phyloP scores from a whole-genome alignment of 164 flowering plant genomes.

The Sedum album region DNA sequence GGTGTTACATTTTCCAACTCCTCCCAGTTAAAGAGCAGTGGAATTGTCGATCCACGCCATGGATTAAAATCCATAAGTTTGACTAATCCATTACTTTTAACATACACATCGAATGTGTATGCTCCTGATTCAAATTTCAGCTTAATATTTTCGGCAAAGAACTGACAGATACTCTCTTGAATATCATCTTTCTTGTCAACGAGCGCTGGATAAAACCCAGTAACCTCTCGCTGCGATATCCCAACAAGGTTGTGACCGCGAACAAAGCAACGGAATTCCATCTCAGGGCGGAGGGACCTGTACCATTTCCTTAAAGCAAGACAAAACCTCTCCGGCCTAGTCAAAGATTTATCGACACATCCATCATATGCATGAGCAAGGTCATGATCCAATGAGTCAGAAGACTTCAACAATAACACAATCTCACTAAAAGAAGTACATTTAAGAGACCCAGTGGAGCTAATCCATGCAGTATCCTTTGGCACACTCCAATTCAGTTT shows the following conservation, averaged over 20 bases:
- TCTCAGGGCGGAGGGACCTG: conserved; percentile 40
- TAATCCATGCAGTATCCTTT: neutral
- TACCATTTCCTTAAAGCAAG: conserved; percentile 91
- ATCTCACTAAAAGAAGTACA: neutral
- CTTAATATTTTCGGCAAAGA: conserved; percentile 40
- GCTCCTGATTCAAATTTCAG: neutral
- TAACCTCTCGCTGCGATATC: neutral
- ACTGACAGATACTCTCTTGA: conserved; percentile 26
- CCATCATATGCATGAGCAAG: neutral
- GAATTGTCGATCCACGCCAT: neutral
- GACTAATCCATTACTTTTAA: conserved; percentile 48
- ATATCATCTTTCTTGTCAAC: conserved; percentile 39
- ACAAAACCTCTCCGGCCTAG: conserved; percentile 26
- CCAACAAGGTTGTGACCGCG: neutral
- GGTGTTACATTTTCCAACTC: conserved; percentile 46
- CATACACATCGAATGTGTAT: conserved; percentile 40
- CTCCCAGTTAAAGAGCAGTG: conserved; percentile 41
- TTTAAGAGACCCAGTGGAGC: neutral
- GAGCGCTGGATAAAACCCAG: conserved; percentile 14
- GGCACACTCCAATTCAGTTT: conserved; percentile 57
- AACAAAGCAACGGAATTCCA: neutral
- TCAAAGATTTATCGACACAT: neutral
- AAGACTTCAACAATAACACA: neutral
- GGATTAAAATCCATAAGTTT: conserved; percentile 21
- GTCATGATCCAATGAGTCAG: neutral